Base-by-base conservation (phyloP, 306 rosid genomes). In the Aeschynomene evenia region DNA sequence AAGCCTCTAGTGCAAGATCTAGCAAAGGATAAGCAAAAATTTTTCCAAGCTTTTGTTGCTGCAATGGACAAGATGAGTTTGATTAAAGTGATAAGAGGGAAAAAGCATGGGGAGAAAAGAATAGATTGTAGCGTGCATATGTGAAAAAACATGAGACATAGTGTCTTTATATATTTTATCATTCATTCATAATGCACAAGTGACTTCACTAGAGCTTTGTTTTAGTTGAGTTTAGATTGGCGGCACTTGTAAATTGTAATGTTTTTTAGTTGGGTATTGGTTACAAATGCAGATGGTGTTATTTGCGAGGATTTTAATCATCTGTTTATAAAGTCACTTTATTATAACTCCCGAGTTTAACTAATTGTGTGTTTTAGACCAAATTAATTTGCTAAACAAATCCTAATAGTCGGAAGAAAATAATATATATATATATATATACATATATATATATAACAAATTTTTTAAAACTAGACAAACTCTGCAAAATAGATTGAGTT, bases 31-130 rank as follows among this genome's bases (percentile, higher is more conserved):
- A 90, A 92, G 55, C 79, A 75, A 2, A 80, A 73, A 57, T 92
- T 92, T 76, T 92, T 90, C 54, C 87, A 78, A 63, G 91, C 85
- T 70, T 93, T 92, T 76, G 93, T 68, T 2, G 50, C 20, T 11
- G 96, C 98, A 1, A 93, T 93, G 87, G 96, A 90, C 7, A 93
- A 87, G 74, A 64, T 90, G 96, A 95, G 96, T 19, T 80, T 82
- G 36, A 75, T 90, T 1, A 82, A 85, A 14, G 96, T 83, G 29
- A 78, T 86, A 23, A 86, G 88, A 62, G 96, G 93, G 55, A 53
- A 48, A 21, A 82, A 20, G 70, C 93, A 93, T 63, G 96, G 96
- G 28, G 96, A 93, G 88, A 85, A 26, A 40, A 73, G 96, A 71
- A 88, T 72, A 42, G 87, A 80, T 34, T 88, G 96, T 55, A 70